Evolutionary conservation across 2,329 filamentous ascomycete species (phyloP), one percentile per base, ranked within the genome.

Genomic region (Aspergillus sp.): DNA sequence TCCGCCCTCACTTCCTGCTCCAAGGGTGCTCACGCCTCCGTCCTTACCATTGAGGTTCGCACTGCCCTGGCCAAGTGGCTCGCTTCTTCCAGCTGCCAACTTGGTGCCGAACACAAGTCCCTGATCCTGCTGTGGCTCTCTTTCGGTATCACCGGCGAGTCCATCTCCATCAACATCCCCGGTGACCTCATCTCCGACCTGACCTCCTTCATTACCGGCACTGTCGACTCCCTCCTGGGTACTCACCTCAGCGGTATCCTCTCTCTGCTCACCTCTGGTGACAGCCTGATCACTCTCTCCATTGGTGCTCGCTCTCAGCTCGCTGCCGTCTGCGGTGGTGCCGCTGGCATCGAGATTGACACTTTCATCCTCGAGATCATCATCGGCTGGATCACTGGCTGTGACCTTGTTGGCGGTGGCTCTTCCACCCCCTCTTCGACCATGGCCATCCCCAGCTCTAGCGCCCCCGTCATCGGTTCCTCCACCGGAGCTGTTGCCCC

Each of bases 351-450:
- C 51, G 76, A 78, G 21, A 66, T 83, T 47, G 78, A 80, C 61
- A 71, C 68, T 25, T 25, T 25, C 41, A 75, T 79, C 58, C 79
- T 81, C 67, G 75, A 80, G 60, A 71, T 80, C 56, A 81, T 81
- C 56, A 72, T 81, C 57, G 57, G 65, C 52, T 71, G 67, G 67
- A 60, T 70, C 51, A 68, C 64, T 40, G 68, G 67, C 54, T 68
- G 66, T 60, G 57, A 59, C 47, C 47, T 64, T 40, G 60, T 64
- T 40, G 60, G 62, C 56, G 58, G 54, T 31, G 57, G 58, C 50
- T 38, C 51, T 32, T 23, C 40, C 47, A 34, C 49, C 31, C 43
- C 49, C 41, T 49, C 55, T 45, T 49, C 58, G 10, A 58, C 57
- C 17, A 50, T 56, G 41, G 58, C 58, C 19, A 54, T 58, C 14